These are phyloP conservation scores for Fusarium decemcellulare DNA, from an alignment of 2,329 filamentous ascomycete species.

Conservation along the genomic window DNA sequence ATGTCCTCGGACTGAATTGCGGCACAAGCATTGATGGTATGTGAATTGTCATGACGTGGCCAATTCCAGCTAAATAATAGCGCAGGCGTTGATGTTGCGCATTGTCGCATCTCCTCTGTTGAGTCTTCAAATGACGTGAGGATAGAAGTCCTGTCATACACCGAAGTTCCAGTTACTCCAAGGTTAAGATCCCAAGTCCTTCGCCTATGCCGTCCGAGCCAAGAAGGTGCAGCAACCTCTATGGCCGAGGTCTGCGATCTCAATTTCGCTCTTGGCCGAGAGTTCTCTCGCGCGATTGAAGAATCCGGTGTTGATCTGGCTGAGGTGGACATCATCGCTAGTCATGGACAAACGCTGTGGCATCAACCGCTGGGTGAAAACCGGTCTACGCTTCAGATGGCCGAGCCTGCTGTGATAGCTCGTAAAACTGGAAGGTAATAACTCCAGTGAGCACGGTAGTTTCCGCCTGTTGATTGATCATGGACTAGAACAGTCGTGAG, in stretches of 20 bases:
- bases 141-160: conserved; percentile 25
- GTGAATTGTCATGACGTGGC: background rate
- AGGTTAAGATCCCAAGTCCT: conserved; percentile 16
- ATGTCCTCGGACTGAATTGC: background rate
- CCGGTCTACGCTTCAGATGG: conserved; percentile 3
- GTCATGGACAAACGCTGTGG: conserved; percentile 4
- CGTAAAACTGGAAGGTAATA: background rate
- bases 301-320: conserved; percentile 33
- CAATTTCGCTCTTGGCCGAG: conserved; percentile 34
- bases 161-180: conserved; percentile 27
- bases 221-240: conserved; percentile 22
- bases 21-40: conserved; percentile 1
- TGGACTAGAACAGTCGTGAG: conserved; percentile 52
- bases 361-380: background rate
- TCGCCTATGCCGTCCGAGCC: conserved; percentile 24
- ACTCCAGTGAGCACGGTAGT: background rate
- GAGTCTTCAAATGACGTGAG: conserved; percentile 7
- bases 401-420: background rate
- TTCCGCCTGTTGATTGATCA: background rate
- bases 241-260: conserved; percentile 35
- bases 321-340: conserved; percentile 50
- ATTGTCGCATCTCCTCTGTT: conserved; percentile 18
- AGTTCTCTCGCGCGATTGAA: conserved; percentile 32
- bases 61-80: background rate
- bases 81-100: conserved; percentile 7